Percentiles rank a stretch among this genome's conserved stretches.
Evolutionary conservation across 305 asterid genomes (phyloP).

Genomic region (Petunia hybrid): DNA sequence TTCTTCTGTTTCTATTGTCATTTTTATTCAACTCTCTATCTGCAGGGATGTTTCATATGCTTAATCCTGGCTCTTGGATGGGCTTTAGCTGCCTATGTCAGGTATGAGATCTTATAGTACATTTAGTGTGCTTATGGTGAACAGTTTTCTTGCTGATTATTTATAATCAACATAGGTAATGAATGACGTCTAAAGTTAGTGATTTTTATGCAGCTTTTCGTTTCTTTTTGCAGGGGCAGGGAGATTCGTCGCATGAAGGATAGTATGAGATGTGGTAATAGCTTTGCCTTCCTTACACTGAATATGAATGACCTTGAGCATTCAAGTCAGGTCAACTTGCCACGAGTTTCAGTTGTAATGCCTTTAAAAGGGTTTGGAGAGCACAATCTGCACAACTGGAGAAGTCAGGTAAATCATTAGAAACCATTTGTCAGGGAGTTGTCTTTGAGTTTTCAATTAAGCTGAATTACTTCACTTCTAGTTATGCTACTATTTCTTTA

Average conservation of each 20-base stretch:
- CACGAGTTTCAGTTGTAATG: slow-evolving; percentile 93
- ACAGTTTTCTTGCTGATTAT: not conserved
- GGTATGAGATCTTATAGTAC: slow-evolving; percentile 51
- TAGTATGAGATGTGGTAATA: slow-evolving; percentile 65
- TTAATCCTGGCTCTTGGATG: slow-evolving; percentile 93
- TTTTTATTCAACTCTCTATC: not conserved
- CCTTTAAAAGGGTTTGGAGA: slow-evolving; percentile 99
- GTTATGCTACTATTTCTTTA: not conserved
- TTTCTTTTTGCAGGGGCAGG: slow-evolving; percentile 68
- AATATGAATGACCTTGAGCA: slow-evolving; percentile 90
- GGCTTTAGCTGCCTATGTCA: slow-evolving; percentile 90
- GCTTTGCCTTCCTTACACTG: slow-evolving; percentile 75
- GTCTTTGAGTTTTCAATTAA: slow-evolving; percentile 1
- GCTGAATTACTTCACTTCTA: not conserved
- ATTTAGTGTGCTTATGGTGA: slow-evolving; percentile 24
- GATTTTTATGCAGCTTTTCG: slow-evolving; percentile 27
- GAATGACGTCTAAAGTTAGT: slow-evolving; percentile 9
- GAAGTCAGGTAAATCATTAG: slow-evolving; percentile 74
- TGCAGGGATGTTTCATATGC: slow-evolving; percentile 85
- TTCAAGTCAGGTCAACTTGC: slow-evolving; percentile 81
- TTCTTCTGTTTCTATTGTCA: not conserved
- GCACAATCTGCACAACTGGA: slow-evolving; percentile 98
- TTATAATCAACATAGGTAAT: slow-evolving; percentile 15
- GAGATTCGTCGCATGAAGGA: slow-evolving; percentile 75
- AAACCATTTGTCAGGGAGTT: slow-evolving; percentile 6